Percentiles rank a stretch among this genome's conserved stretches.
Conservation (phyloP, 1,284 basidiomycete species). For the Ustilago bromivora region DNA sequence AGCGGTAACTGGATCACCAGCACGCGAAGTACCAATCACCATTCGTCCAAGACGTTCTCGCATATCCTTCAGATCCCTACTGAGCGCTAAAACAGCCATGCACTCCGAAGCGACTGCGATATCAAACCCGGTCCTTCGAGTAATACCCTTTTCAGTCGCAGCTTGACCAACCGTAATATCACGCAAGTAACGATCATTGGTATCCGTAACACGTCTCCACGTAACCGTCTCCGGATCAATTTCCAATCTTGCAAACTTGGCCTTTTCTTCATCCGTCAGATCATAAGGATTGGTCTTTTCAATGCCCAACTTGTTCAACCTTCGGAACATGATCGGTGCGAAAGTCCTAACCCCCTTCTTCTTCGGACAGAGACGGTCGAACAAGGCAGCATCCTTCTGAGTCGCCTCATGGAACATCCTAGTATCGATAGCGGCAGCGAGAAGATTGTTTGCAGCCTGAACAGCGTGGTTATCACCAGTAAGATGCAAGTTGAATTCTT, state of each 20-base stretch:
- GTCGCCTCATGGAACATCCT: constrained; percentile 98
- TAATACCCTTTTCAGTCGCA: constrained; percentile 88
- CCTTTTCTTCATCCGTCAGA: constrained; percentile 91
- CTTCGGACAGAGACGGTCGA: constrained; percentile 88
- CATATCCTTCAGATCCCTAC: constrained; percentile 91
- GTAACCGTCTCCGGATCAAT: constrained; percentile 92
- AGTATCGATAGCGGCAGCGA: constrained; percentile 95
- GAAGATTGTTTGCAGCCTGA: constrained; percentile 95
- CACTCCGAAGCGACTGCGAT: constrained; percentile 97
- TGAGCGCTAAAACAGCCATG: constrained; percentile 96
- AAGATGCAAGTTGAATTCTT: constrained; percentile 96
- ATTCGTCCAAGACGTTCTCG: constrained; percentile 87
- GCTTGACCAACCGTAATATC: constrained; percentile 93
- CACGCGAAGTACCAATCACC: constrained; percentile 96
- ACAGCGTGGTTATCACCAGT: constrained; percentile 99
- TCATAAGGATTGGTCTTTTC: constrained; percentile 92
- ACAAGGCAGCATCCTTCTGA: constrained; percentile 93
- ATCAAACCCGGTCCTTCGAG: constrained; percentile 91
- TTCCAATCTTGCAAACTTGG: constrained; percentile 89
- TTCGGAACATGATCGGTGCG: constrained; percentile 94
- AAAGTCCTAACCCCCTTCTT: constrained; percentile 97
- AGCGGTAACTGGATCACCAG: constrained; percentile 91
- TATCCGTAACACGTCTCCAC: constrained; percentile 95
- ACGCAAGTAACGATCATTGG: constrained; percentile 95
- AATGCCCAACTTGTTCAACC: constrained; percentile 94